phyloP scores from a whole-genome alignment of 768 basidiomycete genomes.

The Psilocybe sp. region DNA sequence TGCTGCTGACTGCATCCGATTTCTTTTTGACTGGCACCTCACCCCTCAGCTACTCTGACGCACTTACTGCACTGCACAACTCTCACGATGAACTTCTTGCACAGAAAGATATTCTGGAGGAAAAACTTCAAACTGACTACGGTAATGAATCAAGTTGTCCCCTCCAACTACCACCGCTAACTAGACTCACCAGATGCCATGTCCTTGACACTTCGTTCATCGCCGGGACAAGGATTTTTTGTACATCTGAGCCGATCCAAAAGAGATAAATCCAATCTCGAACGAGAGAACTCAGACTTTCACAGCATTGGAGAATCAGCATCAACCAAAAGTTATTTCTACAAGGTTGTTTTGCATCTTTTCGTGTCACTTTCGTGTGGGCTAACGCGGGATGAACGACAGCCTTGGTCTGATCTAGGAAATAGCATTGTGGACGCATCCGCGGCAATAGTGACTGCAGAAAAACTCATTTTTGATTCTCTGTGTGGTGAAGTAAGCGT shows the following conservation, averaged over 20 bases:
- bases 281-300: slow-evolving; percentile 43
- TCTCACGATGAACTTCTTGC: slow-evolving; percentile 41
- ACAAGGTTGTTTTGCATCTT: slow-evolving; percentile 41
- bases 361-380: not conserved
- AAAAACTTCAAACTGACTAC: slow-evolving; percentile 47
- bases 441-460: slow-evolving; percentile 47
- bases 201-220: slow-evolving; percentile 71
- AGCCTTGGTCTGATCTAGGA: slow-evolving; percentile 82
- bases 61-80: slow-evolving; percentile 47
- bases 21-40: not conserved
- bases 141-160: slow-evolving; percentile 33
- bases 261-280: slow-evolving; percentile 53
- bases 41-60: slow-evolving; percentile 55
- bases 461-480: slow-evolving; percentile 70
- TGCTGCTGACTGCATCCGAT: not conserved
- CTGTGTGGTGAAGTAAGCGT: slow-evolving; percentile 63
- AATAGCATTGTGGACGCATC: slow-evolving; percentile 59
- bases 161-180: not conserved
- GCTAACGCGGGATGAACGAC: not conserved
- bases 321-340: slow-evolving; percentile 68
- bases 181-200: slow-evolving; percentile 50
- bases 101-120: slow-evolving; percentile 52
- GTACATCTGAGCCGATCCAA: slow-evolving; percentile 67
- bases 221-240: slow-evolving; percentile 68
- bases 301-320: slow-evolving; percentile 57